Percentiles rank a stretch among this genome's conserved stretches.
Evolutionary conservation across 805 yeast species (phyloP).

Genomic region (Clavispora santaluciae): DNA sequence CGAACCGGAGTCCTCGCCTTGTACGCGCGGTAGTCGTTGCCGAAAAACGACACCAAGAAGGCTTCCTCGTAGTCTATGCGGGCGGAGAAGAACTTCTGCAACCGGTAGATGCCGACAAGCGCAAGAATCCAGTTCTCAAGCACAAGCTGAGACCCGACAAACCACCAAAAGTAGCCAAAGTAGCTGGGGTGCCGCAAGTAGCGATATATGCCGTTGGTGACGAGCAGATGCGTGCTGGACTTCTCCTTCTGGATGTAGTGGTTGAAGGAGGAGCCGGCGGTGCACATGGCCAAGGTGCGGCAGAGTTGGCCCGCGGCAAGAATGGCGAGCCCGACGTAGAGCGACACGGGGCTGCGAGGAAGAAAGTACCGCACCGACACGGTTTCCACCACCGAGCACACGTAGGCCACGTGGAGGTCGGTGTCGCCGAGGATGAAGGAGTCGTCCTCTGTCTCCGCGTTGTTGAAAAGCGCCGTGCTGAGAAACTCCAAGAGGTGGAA

Average conservation of each 20-base stretch:
- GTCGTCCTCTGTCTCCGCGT: conserved; percentile 59
- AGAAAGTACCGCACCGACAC: background rate
- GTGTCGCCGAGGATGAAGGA: conserved; percentile 37
- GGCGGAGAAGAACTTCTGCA: conserved; percentile 63
- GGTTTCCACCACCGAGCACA: conserved; percentile 8
- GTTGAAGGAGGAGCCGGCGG: conserved; percentile 82
- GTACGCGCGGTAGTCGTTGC: conserved; percentile 56
- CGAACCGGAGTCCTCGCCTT: conserved; percentile 45
- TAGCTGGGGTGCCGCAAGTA: conserved; percentile 83
- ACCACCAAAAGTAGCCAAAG: conserved; percentile 91
- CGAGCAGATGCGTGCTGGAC: conserved; percentile 53
- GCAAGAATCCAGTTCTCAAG: conserved; percentile 62
- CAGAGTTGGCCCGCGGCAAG: conserved; percentile 58
- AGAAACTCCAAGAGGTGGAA: conserved; percentile 84
- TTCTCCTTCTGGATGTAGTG: conserved; percentile 64
- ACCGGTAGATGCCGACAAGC: conserved; percentile 46
- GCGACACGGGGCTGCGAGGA: background rate
- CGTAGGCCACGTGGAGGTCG: conserved; percentile 24
- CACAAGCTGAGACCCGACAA: conserved; percentile 74
- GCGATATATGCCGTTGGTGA: conserved; percentile 70
- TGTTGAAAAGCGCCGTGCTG: conserved; percentile 72
- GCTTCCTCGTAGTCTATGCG: conserved; percentile 73
- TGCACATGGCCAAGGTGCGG: conserved; percentile 77
- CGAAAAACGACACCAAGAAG: conserved; percentile 64
- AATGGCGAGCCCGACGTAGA: conserved; percentile 43